phyloP scores from a whole-genome alignment of 495 filamentous ascomycete genomes.

The Penicillium samsonianum region DNA sequence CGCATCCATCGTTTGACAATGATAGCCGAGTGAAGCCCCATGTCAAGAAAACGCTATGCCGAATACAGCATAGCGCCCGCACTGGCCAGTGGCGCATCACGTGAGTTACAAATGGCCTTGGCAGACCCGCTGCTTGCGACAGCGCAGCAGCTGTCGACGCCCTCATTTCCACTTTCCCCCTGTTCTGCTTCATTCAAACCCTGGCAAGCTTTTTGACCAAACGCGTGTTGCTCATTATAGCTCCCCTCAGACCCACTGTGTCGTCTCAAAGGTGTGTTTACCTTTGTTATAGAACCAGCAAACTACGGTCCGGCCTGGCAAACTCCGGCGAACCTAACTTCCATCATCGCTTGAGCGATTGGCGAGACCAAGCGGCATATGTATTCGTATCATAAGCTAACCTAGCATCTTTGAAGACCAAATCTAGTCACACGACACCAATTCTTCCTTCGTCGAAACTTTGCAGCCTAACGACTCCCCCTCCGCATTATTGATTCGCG shows the following conservation, averaged over 20 bases:
- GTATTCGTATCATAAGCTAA: constrained; percentile 4
- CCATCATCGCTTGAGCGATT: constrained; percentile 1
- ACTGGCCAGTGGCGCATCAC: not conserved
- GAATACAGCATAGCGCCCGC: not conserved
- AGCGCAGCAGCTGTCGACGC: constrained; percentile 26
- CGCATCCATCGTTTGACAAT: not conserved
- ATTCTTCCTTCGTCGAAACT: not conserved
- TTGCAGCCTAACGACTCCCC: constrained; percentile 15
- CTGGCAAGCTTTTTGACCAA: constrained; percentile 5
- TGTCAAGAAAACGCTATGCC: not conserved
- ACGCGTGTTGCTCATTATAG: not conserved
- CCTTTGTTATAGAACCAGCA: not conserved
- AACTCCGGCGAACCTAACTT: not conserved
- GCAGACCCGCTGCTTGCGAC: constrained; percentile 48
- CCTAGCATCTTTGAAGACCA: not conserved
- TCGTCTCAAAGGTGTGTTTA: constrained; percentile 6
- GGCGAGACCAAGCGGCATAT: not conserved
- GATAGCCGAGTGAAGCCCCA: not conserved
- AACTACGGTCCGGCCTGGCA: not conserved
- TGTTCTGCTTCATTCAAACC: constrained; percentile 17
- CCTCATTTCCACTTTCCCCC: constrained; percentile 27
- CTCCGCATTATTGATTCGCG: constrained; percentile 3
- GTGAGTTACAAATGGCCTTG: constrained; percentile 26
- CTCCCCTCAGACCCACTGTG: not conserved
- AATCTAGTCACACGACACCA: not conserved